These are phyloP conservation scores for Hirsutella thompsonii DNA, from an alignment of 2,329 filamentous ascomycete genomes.

Conservation along the genomic window DNA sequence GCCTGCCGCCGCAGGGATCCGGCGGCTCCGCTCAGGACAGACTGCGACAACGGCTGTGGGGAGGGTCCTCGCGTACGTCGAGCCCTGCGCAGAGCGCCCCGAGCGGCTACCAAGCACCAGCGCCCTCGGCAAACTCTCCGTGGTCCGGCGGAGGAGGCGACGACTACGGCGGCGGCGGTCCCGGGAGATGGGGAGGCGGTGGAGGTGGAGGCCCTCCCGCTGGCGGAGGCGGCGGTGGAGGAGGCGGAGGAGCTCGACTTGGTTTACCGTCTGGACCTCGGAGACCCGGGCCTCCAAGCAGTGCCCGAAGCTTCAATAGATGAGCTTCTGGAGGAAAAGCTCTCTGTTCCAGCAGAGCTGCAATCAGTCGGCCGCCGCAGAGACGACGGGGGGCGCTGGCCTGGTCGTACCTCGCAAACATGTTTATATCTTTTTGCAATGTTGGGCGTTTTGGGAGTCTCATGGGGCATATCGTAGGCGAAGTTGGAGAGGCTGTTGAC, in stretches of 20 bases:
- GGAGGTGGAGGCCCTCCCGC: neutral
- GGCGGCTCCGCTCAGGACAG: slow-evolving; percentile 58
- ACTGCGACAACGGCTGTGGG: slow-evolving; percentile 68
- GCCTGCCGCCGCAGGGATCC: neutral
- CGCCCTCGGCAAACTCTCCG: slow-evolving; percentile 4
- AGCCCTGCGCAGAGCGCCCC: slow-evolving; percentile 37
- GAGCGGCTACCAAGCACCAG: slow-evolving; percentile 29
- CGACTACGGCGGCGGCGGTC: slow-evolving; percentile 16
- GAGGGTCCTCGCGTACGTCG: slow-evolving; percentile 27
- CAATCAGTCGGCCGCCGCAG: too few species aligned
- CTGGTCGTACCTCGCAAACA: too few species aligned
- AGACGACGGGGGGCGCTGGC: too few species aligned
- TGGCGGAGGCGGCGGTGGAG: slow-evolving; percentile 12
- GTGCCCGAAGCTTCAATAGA: slow-evolving; percentile 8
- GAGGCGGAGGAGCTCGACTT: slow-evolving; percentile 20
- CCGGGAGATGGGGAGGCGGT: neutral
- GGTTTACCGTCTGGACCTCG: slow-evolving; percentile 6
- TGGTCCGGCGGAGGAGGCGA: slow-evolving; percentile 15
- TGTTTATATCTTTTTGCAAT: too few species aligned
- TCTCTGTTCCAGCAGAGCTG: too few species aligned
- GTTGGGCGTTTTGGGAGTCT: too few species aligned
- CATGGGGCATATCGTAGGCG: too few species aligned
- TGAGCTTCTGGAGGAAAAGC: too few species aligned
- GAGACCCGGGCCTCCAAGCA: slow-evolving; percentile 20
- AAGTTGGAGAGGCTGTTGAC: too few species aligned